Base-by-base conservation (phyloP, 805 yeast species). In the Ogataea pignaliae region DNA sequence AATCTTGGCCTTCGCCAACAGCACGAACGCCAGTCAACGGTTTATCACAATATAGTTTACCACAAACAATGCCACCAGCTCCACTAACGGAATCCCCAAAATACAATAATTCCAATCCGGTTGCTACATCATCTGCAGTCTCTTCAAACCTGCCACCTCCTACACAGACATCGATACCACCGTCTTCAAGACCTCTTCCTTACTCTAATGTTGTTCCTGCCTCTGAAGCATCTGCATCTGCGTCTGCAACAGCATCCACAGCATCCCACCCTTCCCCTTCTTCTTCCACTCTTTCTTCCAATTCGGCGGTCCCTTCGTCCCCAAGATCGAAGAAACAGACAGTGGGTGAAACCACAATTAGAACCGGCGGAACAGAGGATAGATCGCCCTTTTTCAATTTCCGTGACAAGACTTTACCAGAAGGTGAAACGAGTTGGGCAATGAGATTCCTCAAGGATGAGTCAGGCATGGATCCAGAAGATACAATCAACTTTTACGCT, bases 401-500 rank as follows among this genome's bases (percentile, higher is more conserved):
- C 28, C 4, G 28, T 17, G 5, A 15, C 26, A 21, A 5, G 26
- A 7, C 26, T 7, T 21, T 21, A 21, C 26, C 26, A 21, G 26
- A 7, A 21, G 7, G 26, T 21, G 26, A 21, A 21, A 21, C 26
- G 4, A 5, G 26, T 21, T 21, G 7, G 26, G 26, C 26, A 21
- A 21, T 21, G 26, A 34, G 37, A 5, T 17, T 16, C 11, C n/a
- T 36, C n/a, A n/a, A 21, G 17, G 13, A 10, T 9, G 47, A 41
- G 14, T 44, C 56, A 2, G 48, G 51, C 3, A 41, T 62, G 18
- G 52, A 60, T 13, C 53, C 60, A 0, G 56, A 66, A 16, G 78
- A 72, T 11, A 44, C 45, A 1, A 61, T 78, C 7, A 66, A 73
- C 41, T 63, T 77, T 30, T 72, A 67, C 46, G 60, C 59, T 1